These are phyloP conservation scores for Linderniella brevidens DNA, from an alignment of 257 asterid genomes.

Conservation along the genomic window DNA sequence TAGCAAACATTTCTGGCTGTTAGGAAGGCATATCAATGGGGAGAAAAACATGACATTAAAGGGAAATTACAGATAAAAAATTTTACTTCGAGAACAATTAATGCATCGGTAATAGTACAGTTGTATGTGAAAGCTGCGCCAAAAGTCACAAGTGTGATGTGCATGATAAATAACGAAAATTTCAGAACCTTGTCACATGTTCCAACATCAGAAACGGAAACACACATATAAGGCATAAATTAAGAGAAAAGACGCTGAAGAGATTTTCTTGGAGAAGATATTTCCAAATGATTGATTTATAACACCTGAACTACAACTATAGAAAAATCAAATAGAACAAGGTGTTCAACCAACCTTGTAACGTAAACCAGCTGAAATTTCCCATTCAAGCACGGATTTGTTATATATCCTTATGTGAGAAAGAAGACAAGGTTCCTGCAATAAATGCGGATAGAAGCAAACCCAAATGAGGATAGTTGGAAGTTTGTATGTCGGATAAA, in stretches of 20 bases:
- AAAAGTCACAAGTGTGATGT: too few relatives aligned
- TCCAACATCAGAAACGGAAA: too few relatives aligned
- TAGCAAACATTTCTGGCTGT: conserved; percentile 89
- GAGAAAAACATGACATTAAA: conserved; percentile 5
- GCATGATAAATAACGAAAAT: too few relatives aligned
- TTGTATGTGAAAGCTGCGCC: too few relatives aligned
- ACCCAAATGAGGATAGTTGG: background rate
- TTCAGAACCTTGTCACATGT: too few relatives aligned
- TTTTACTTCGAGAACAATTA: conserved; percentile 1
- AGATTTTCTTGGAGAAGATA: too few relatives aligned
- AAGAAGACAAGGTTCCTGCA: conserved; percentile 85
- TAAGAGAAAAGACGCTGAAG: too few relatives aligned
- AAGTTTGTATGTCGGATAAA: too few relatives aligned
- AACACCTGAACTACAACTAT: background rate
- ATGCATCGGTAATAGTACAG: background rate
- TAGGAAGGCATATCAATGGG: conserved; percentile 16
- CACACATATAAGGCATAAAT: too few relatives aligned
- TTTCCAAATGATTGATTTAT: too few relatives aligned
- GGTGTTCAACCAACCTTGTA: conserved; percentile 57
- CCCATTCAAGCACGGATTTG: conserved; percentile 98
- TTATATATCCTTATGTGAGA: conserved; percentile 80
- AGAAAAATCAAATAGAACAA: conserved; percentile 5
- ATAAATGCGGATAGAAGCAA: conserved; percentile 10
- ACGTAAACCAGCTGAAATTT: conserved; percentile 81
- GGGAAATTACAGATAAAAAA: conserved; percentile 11